Evolutionary conservation across 2,329 filamentous ascomycete species (phyloP).

Genomic region (Aspergillus tamarii): DNA sequence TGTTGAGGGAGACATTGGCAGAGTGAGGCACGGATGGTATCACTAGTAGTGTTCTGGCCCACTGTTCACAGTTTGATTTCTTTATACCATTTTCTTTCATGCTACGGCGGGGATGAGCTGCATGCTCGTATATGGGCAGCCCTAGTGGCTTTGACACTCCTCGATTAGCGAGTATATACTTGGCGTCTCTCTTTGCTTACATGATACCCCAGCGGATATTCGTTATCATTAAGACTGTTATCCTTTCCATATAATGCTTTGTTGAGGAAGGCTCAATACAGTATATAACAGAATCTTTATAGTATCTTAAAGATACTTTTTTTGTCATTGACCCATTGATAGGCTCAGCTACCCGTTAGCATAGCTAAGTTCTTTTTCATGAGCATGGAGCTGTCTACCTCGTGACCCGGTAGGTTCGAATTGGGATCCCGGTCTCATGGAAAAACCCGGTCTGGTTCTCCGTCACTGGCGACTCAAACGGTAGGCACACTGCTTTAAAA

Average conservation of each 20-base stretch:
- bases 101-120: neutral
- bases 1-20: slow-evolving; percentile 62
- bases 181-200: slow-evolving; percentile 7
- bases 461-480: slow-evolving; percentile 47
- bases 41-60: neutral
- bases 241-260: neutral
- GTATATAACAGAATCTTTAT: neutral
- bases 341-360: neutral
- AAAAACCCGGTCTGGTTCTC: slow-evolving; percentile 53
- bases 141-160: slow-evolving; percentile 7
- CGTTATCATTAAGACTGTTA: neutral
- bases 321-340: neutral
- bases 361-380: neutral
- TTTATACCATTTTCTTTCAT: slow-evolving; percentile 8
- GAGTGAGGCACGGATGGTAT: slow-evolving; percentile 34
- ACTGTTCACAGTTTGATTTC: slow-evolving; percentile 7
- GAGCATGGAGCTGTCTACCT: slow-evolving; percentile 1
- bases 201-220: slow-evolving; percentile 14
- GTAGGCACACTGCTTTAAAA: slow-evolving; percentile 43
- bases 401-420: slow-evolving; percentile 40
- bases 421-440: slow-evolving; percentile 46
- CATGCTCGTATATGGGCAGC: neutral
- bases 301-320: neutral
- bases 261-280: neutral
- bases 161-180: slow-evolving; percentile 6